Conservation (phyloP, 176 grass and related monocot genomes). For the Leersia perrieri region DNA sequence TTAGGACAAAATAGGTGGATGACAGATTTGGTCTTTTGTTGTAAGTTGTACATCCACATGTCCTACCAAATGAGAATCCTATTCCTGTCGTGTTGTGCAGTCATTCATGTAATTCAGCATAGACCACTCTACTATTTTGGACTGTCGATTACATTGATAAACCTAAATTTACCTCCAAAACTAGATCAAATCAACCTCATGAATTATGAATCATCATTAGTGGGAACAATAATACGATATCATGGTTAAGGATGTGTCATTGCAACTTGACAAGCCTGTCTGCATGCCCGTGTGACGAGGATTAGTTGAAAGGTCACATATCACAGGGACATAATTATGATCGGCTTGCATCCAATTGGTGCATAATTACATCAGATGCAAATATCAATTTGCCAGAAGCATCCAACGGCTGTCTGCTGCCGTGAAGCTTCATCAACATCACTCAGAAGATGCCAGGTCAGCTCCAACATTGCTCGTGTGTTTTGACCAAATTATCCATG, state of each 20-base stretch:
- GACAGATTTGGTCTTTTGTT: too few species aligned
- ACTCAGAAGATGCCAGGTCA: not conserved
- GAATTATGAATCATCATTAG: not conserved
- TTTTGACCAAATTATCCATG: constrained; percentile 23
- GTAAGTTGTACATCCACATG: too few species aligned
- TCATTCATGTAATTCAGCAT: too few species aligned
- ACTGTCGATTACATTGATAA: too few species aligned
- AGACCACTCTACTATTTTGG: too few species aligned
- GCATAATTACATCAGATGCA: not conserved
- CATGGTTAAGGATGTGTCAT: not conserved
- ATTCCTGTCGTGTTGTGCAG: too few species aligned
- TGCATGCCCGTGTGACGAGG: not conserved
- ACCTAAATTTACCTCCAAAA: not conserved
- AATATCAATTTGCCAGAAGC: constrained; percentile 19
- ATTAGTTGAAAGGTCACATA: constrained; percentile 20
- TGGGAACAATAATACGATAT: not conserved
- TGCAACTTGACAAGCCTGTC: not conserved
- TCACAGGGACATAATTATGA: not conserved
- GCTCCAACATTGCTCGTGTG: not conserved
- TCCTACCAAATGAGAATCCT: too few species aligned
- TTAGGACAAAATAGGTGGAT: not conserved
- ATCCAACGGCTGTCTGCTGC: constrained; percentile 16
- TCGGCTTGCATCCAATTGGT: not conserved
- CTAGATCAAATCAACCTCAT: not conserved
- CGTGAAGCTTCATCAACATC: constrained; percentile 34